Base-by-base conservation (phyloP, 2,329 filamentous ascomycete species). In the Lachnum nothofagi region DNA sequence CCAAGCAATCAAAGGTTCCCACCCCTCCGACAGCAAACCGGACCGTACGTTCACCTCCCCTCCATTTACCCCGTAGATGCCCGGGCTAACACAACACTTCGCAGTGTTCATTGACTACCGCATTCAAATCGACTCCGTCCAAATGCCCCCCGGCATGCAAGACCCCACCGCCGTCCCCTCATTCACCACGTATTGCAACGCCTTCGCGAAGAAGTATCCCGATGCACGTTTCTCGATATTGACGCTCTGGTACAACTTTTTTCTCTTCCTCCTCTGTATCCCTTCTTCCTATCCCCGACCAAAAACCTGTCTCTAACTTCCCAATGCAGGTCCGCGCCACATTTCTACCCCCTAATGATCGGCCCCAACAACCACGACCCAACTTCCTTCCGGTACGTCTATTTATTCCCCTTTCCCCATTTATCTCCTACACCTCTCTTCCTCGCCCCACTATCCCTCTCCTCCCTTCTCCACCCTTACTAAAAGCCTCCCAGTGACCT, bases 321-420 rank as follows among this genome's bases (percentile, higher is more conserved):
- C n/a, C n/a, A n/a, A n/a, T n/a, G n/a, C n/a, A n/a, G n/a, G 72
- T 71, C 68, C 7, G 68, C 72, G 2, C 68, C 72, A 5, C 70
- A 74, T 57, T 77, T 76, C 62, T 76, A 71, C 55, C 72, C 74
- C 5, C 64, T 74, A 14, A 73, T 72, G 70, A 58, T 75, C 17
- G 67, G 67, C 8, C 46, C 54, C 10, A 56, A 70, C 16, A 70
- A 67, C 39, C 64, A 70, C 8, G 43, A 58, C 5, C 49, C 55
- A 14, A 64, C 63, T 10, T 52, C 66, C 3, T 77, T 77, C 60
- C 53, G n/a, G n/a, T n/a, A n/a, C n/a, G n/a, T n/a, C n/a, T n/a
- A n/a, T n/a, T n/a, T n/a, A n/a, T n/a, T n/a, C n/a, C n/a, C n/a
- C n/a, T n/a, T n/a, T n/a, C n/a, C n/a, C n/a, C n/a, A n/a, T n/a